These are phyloP conservation scores for Cystobasidium pallidum DNA, from an alignment of 1,284 basidiomycete species.

Conservation along the genomic window DNA sequence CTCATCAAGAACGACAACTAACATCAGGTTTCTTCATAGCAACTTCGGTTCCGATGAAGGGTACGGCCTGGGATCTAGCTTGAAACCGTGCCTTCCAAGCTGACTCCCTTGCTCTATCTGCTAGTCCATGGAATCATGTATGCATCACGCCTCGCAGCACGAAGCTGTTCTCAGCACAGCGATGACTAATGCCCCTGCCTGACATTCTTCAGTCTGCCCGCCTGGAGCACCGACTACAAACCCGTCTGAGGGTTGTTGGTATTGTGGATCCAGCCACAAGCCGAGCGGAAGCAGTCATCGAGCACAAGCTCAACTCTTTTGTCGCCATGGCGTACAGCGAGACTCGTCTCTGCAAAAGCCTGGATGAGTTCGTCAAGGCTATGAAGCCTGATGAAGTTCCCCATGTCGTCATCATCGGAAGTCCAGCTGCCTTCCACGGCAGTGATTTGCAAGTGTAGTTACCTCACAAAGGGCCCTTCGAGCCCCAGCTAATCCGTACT, in stretches of 20 bases:
- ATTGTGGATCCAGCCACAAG: conserved; percentile 87
- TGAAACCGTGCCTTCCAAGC: neutral
- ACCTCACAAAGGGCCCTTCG: neutral
- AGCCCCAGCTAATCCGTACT: neutral
- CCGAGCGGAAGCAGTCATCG: conserved; percentile 77
- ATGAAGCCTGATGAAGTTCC: conserved; percentile 60
- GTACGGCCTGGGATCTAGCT: neutral
- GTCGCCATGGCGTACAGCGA: conserved; percentile 90
- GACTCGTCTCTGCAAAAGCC: conserved; percentile 82
- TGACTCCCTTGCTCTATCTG: neutral
- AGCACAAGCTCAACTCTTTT: conserved; percentile 90
- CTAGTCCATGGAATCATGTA: conserved; percentile 43
- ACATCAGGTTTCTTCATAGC: neutral
- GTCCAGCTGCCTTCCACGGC: conserved; percentile 91
- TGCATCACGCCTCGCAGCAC: neutral
- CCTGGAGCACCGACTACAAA: conserved; percentile 66
- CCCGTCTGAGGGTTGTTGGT: conserved; percentile 91
- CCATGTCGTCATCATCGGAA: conserved; percentile 83
- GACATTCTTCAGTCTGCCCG: conserved; percentile 32
- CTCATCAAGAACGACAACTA: neutral
- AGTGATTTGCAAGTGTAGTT: conserved; percentile 55
- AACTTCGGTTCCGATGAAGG: conserved; percentile 43
- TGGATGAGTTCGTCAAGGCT: conserved; percentile 79
- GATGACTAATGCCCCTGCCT: neutral
- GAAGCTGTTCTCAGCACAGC: neutral